A percentile compares a stretch with the other conserved stretches of the same genome.
Evolutionary conservation across 257 asterid genomes (phyloP).

Genomic region (Linaria vulgaris): DNA sequence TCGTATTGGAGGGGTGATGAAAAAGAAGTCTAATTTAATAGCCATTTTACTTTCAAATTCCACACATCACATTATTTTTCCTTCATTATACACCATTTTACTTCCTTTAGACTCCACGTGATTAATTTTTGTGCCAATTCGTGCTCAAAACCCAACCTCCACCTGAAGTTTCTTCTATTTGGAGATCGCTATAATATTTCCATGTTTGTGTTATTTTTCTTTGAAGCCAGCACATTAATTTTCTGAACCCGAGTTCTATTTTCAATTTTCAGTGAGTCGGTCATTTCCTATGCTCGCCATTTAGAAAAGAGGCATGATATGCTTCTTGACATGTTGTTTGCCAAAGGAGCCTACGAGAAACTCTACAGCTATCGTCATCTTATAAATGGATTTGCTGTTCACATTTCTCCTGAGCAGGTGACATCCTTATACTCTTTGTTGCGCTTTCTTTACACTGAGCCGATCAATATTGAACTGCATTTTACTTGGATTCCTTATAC

Average conservation of each 20-base stretch:
- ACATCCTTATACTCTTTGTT: slow-evolving; percentile 28
- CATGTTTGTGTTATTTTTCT: background rate
- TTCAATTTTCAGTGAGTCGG: slow-evolving; percentile 66
- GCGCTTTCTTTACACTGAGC: background rate
- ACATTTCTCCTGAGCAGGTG: slow-evolving; percentile 90
- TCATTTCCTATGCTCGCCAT: slow-evolving; percentile 68
- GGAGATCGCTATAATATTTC: slow-evolving; percentile 9
- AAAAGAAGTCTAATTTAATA: no score
- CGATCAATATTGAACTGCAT: slow-evolving; percentile 11
- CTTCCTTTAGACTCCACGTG: slow-evolving; percentile 6
- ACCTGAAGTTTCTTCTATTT: background rate
- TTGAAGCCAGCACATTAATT: slow-evolving; percentile 3
- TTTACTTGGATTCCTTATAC: slow-evolving; percentile 41
- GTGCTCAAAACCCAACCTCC: background rate
- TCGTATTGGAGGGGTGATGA: no score
- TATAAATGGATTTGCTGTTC: slow-evolving; percentile 92
- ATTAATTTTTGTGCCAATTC: background rate
- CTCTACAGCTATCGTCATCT: slow-evolving; percentile 93
- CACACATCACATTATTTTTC: background rate
- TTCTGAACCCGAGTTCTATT: slow-evolving; percentile 3
- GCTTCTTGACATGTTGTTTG: slow-evolving; percentile 92
- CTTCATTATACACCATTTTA: slow-evolving; percentile 1
- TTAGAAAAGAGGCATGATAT: slow-evolving; percentile 85
- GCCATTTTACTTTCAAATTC: no score
- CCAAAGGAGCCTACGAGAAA: slow-evolving; percentile 72